Base-by-base conservation (phyloP, 78 protist species). In the Carpediemonas membranifera region DNA sequence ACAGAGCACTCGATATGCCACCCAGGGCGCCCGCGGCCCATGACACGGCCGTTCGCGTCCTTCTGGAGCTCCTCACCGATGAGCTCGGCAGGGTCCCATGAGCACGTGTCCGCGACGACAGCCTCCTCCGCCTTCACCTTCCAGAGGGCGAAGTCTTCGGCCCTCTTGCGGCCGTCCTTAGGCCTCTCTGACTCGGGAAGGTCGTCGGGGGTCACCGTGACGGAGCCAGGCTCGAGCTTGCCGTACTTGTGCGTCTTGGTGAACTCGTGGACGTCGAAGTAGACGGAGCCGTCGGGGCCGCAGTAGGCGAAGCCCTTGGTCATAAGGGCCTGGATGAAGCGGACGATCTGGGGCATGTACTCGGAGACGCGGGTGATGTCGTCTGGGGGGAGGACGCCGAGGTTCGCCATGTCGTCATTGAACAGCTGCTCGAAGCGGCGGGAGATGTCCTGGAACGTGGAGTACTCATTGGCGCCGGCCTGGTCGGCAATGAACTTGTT, bases 1-100 rank as follows among this genome's bases (percentile, higher is more conserved):
- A 84, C 99, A 3, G 92, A 79, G 90, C 99, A 96, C 79, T 96
- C 99, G 55, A 95, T 94, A 82, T 96, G 99, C 99, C 99, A 96
- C 18, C 99, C 99, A 24, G 99, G 99, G 24, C 99, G 78, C 28
- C 99, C 99, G 11, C 0, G 37, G 47, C 21, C 21, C 9, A 41
- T 13, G 47, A 41, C 9, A 41, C 47, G 47, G 9, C 21, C 5
- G 47, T 41, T 5, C 21, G 47, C 21, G 47, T n/a, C n/a, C n/a
- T n/a, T n/a, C n/a, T n/a, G n/a, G n/a, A n/a, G n/a, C n/a, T n/a
- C n/a, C n/a, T n/a, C n/a, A n/a, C n/a, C n/a, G n/a, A n/a, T n/a
- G n/a, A n/a, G n/a, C n/a, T n/a, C n/a, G n/a, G n/a, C n/a, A n/a
- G n/a, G n/a, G n/a, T n/a, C n/a, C n/a, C n/a, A n/a, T n/a, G n/a